Evolutionary conservation across 441 rosid species (phyloP), one percentile per base, ranked within the genome.

Genomic region (Sinapis alba): DNA sequence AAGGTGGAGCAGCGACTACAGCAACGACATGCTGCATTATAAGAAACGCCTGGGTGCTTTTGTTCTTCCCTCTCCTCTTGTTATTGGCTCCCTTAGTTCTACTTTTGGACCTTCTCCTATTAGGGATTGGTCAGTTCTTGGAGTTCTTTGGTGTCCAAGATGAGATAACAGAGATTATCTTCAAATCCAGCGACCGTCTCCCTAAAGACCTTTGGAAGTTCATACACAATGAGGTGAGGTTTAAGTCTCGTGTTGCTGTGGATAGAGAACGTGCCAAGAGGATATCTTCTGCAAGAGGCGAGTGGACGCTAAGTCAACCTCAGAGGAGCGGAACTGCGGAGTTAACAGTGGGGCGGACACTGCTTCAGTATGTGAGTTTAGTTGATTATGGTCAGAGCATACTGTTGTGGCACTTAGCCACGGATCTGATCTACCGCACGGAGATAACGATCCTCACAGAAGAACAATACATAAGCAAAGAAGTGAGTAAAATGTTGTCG

Each of bases 61-160:
- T 53, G 3, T 53, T 53, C 27, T 53, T 53, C 59, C 59, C 59
- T 9, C 13, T 53, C 0, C 2, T 54, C 2, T 21, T 54, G 26
- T n/a, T 45, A 1, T 12, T 54, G 59, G 59, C 59, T 27, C 63
- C 11, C 3, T 27, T 59, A 3, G 9, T 9, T 27, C 38, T 59
- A n/a, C 19, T 59, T 5, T 1, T 59, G 20, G 34, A 59, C 10
- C 8, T 59, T 59, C 1, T 59, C 12, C 12, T 59, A 0, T 26
- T 12, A 6, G 63, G 34, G 5, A 28, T 59, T 3, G 18, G 1
- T 27, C 20, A 12, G 18, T 12, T 54, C 7, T 4, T 54, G 5
- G 59, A 21, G n/a, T 54, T 54, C 28, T 54, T 54, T 54, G 59
- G 59, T 54, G n/a, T 54, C 4, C 59, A 54, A 54, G 59, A 54